These are phyloP conservation scores for Acacia acuminata DNA, from an alignment of 306 rosid genomes.

Conservation along the genomic window DNA sequence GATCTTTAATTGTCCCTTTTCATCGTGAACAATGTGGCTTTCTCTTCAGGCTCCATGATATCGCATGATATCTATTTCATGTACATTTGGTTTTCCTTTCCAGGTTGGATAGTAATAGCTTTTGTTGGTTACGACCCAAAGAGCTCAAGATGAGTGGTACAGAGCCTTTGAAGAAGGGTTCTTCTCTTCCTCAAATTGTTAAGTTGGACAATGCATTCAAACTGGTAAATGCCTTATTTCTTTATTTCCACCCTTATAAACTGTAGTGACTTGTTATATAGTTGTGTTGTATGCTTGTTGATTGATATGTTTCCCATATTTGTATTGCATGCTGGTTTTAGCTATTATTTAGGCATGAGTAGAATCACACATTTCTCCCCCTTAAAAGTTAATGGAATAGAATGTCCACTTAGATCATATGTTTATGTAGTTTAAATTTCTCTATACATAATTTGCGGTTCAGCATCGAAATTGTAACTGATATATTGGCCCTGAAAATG, in stretches of 20 bases:
- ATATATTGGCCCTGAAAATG: background rate
- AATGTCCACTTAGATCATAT: too few relatives aligned
- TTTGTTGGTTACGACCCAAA: conserved; percentile 10
- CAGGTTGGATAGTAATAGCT: background rate
- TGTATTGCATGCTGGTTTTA: background rate
- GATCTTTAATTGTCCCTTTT: too few relatives aligned
- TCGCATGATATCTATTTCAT: background rate
- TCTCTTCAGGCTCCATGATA: too few relatives aligned
- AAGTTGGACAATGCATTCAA: conserved; percentile 69
- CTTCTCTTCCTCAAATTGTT: conserved; percentile 53
- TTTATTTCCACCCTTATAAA: background rate
- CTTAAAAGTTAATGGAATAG: background rate
- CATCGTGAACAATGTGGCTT: too few relatives aligned
- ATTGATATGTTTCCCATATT: background rate
- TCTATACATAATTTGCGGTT: background rate
- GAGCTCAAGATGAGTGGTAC: conserved; percentile 52
- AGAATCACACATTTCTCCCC: background rate
- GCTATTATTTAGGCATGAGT: background rate
- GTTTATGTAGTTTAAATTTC: background rate
- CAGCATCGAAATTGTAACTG: background rate
- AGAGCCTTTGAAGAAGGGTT: conserved; percentile 40
- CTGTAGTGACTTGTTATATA: background rate
- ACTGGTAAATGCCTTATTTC: conserved; percentile 57
- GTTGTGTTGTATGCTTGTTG: background rate
- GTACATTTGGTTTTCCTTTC: background rate